phyloP scores from a whole-genome alignment of 139 green algal species.

The Ettlia oleoabundans region DNA sequence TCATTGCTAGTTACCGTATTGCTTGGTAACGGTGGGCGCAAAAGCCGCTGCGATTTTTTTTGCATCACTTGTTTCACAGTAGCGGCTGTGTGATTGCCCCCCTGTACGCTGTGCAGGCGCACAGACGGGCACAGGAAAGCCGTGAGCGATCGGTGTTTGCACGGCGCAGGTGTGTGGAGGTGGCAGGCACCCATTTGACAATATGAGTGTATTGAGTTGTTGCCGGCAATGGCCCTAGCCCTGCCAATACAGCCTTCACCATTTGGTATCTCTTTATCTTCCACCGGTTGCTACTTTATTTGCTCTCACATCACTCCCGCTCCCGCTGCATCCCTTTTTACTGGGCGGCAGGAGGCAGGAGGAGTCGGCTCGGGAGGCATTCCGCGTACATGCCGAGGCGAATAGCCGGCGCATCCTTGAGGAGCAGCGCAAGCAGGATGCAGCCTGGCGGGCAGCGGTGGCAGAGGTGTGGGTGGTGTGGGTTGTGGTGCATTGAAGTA shows the following conservation, averaged over 20 bases:
- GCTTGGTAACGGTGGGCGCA: not conserved
- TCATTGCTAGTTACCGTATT: no score
- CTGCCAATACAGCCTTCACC: no score
- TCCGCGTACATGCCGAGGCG: slow-evolving; percentile 23
- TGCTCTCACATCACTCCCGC: not conserved
- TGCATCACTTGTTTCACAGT: no score
- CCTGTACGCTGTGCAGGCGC: not conserved
- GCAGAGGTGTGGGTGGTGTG: slow-evolving; percentile 16
- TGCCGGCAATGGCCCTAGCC: no score
- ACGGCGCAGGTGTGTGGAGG: not conserved
- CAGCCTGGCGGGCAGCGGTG: slow-evolving; percentile 58
- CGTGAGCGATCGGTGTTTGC: not conserved
- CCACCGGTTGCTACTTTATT: not conserved
- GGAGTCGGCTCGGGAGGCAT: slow-evolving; percentile 15
- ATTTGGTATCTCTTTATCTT: no score
- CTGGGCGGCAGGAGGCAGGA: not conserved
- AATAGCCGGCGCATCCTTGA: slow-evolving; percentile 50
- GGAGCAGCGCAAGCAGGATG: slow-evolving; percentile 53
- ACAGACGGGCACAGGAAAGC: not conserved
- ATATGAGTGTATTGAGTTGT: no score
- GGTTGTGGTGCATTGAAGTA: no score
- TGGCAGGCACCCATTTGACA: not conserved
- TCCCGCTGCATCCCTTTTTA: not conserved
- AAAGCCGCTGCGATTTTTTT: no score
- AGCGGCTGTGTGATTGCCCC: no score